Evolutionary conservation across 371 early-diverging fungal species (phyloP).

Genomic region (Apophysomyces variabilis): DNA sequence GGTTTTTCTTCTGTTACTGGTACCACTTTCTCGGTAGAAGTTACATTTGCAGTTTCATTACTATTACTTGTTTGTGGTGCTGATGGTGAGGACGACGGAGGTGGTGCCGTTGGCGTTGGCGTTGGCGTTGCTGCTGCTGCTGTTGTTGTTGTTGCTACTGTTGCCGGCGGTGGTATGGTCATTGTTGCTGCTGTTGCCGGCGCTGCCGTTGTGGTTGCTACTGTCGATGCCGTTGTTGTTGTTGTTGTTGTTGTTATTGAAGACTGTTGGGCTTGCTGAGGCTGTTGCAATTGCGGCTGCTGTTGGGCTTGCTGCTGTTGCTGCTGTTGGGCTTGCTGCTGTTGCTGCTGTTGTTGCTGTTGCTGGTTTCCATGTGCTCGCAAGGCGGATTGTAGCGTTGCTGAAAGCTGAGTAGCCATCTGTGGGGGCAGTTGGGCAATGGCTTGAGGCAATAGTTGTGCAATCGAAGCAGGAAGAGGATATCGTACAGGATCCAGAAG

Average conservation of each 20-base stretch:
- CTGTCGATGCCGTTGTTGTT: no score
- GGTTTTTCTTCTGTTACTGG: not conserved
- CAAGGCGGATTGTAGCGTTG: constrained; percentile 40
- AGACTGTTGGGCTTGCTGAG: not conserved
- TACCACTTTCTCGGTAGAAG: no score
- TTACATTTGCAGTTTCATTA: no score
- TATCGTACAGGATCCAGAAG: constrained; percentile 45
- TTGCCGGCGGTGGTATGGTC: no score
- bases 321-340: not conserved
- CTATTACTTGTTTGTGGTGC: no score
- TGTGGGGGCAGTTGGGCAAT: constrained; percentile 53
- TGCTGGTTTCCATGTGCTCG: constrained; percentile 25
- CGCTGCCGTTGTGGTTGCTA: no score
- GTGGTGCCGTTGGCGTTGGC: no score
- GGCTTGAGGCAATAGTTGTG: constrained; percentile 48
- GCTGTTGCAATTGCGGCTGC: not conserved
- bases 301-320: not conserved
- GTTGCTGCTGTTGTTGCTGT: not conserved
- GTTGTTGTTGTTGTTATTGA: no score
- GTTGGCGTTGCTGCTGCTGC: no score
- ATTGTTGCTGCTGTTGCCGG: no score
- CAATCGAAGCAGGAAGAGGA: constrained; percentile 51
- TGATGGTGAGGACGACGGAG: no score
- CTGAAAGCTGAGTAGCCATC: constrained; percentile 44
- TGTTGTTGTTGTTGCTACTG: no score